Conservation (phyloP, 805 yeast species). For the Candida silvicultrix region DNA sequence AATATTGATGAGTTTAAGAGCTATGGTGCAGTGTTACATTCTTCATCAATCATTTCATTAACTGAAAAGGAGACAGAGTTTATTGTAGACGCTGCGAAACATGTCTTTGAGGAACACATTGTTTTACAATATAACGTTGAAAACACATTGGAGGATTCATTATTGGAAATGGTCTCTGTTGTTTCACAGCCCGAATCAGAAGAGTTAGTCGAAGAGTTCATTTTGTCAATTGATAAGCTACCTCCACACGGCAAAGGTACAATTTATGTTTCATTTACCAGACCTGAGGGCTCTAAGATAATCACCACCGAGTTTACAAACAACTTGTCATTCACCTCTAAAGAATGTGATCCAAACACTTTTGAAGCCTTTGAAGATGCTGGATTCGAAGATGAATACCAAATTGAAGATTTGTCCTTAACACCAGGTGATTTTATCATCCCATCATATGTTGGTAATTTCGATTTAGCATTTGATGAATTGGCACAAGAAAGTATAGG, state of each 20-base stretch:
- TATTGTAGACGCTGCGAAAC: constrained; percentile 79
- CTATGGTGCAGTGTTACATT: constrained; percentile 72
- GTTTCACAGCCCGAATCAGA: constrained; percentile 53
- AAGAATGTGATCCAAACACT: constrained; percentile 72
- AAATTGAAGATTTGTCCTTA: constrained; percentile 71
- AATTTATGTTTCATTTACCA: constrained; percentile 69
- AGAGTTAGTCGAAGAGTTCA: constrained; percentile 55
- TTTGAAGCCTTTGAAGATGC: constrained; percentile 59
- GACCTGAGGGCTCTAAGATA: constrained; percentile 41
- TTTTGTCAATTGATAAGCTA: constrained; percentile 67
- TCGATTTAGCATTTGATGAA: constrained; percentile 69
- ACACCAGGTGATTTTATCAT: constrained; percentile 75
- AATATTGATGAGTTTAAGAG: constrained; percentile 65
- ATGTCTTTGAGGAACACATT: constrained; percentile 65
- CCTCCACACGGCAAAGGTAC: constrained; percentile 67
- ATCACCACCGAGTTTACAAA: constrained; percentile 52
- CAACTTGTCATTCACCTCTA: constrained; percentile 65
- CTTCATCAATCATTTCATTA: constrained; percentile 57
- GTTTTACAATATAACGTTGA: constrained; percentile 78
- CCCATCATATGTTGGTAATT: constrained; percentile 75
- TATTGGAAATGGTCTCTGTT: constrained; percentile 71
- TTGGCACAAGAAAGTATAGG: constrained; percentile 55
- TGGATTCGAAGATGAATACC: constrained; percentile 92
- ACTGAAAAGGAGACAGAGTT: constrained; percentile 94
- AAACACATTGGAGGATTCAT: constrained; percentile 76